phyloP scores from a whole-genome alignment of 2,329 filamentous ascomycete species.

The Graphilbum fragrans region DNA sequence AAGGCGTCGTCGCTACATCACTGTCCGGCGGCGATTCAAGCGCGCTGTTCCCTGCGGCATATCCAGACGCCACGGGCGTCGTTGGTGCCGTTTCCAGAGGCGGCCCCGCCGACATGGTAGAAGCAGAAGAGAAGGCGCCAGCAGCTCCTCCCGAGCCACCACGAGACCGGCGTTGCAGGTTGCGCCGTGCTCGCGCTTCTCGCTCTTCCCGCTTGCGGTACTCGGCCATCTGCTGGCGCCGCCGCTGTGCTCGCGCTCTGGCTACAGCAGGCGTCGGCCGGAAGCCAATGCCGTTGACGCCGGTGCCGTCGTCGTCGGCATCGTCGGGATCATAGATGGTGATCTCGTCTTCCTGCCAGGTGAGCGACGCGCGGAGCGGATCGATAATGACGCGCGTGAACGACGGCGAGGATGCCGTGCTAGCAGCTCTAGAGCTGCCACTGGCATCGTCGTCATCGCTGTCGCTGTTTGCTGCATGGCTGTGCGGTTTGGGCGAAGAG shows the following conservation, averaged over 20 bases:
- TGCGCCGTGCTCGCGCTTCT: slow-evolving; percentile 45
- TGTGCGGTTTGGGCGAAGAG: too few species aligned
- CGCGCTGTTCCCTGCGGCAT: not conserved
- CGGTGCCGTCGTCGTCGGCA: slow-evolving; percentile 53
- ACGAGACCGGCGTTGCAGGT: slow-evolving; percentile 29
- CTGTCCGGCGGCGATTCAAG: not conserved
- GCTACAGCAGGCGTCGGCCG: slow-evolving; percentile 50
- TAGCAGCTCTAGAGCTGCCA: not conserved
- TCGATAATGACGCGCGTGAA: slow-evolving; percentile 25
- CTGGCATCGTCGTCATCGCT: slow-evolving; percentile 16
- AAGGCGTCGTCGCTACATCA: not conserved
- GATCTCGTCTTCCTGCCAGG: slow-evolving; percentile 58
- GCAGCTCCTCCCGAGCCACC: slow-evolving; percentile 6
- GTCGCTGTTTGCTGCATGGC: not conserved
- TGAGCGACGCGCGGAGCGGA: slow-evolving; percentile 45
- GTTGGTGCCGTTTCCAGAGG: not conserved
- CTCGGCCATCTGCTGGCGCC: slow-evolving; percentile 48
- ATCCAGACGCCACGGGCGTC: not conserved
- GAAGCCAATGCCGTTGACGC: slow-evolving; percentile 57
- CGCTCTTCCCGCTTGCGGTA: slow-evolving; percentile 49
- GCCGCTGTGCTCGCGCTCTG: slow-evolving; percentile 41
- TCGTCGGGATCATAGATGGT: slow-evolving; percentile 54
- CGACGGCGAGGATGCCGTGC: not conserved
- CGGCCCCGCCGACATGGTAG: not conserved
- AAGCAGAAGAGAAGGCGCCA: not conserved